These are phyloP conservation scores for Xylaria longipes DNA, from an alignment of 495 filamentous ascomycete genomes.

Conservation along the genomic window DNA sequence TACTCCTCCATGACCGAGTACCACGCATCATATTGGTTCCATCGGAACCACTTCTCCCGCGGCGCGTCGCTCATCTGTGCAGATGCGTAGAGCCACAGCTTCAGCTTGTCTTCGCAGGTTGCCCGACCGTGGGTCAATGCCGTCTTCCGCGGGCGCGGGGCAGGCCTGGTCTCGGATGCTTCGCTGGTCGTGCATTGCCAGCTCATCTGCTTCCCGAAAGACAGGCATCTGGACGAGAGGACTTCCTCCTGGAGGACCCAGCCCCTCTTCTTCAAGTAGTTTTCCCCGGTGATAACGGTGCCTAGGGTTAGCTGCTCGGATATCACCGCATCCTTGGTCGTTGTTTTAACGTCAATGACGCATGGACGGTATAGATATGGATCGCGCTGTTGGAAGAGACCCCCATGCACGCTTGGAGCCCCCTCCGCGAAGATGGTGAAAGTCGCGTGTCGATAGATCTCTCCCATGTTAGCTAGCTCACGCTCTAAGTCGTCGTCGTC, in stretches of 20 bases:
- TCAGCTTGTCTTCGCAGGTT: slow-evolving; percentile 20
- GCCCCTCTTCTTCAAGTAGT: slow-evolving; percentile 24
- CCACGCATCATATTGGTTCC: slow-evolving; percentile 30
- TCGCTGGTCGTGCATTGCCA: slow-evolving; percentile 27
- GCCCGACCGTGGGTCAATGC: neutral
- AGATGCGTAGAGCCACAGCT: slow-evolving; percentile 26
- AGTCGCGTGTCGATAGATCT: slow-evolving; percentile 21
- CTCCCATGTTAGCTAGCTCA: slow-evolving; percentile 14
- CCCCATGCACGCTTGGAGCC: neutral
- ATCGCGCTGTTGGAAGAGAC: slow-evolving; percentile 2
- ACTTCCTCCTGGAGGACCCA: slow-evolving; percentile 38
- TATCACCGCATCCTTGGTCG: neutral
- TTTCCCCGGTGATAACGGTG: neutral
- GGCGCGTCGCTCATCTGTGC: neutral
- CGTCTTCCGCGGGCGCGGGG: neutral
- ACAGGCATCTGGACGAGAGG: slow-evolving; percentile 28
- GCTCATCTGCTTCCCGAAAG: slow-evolving; percentile 29
- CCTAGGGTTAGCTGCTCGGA: slow-evolving; percentile 1
- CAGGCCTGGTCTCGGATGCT: slow-evolving; percentile 27
- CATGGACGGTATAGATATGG: neutral
- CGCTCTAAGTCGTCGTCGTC: slow-evolving; percentile 21
- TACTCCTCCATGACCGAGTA: slow-evolving; percentile 27
- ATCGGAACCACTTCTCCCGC: slow-evolving; percentile 1
- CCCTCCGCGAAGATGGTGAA: slow-evolving; percentile 14
- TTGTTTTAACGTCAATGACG: neutral